Base-by-base conservation (phyloP, 2,329 filamentous ascomycete genomes). In the Colletotrichum abscissum region DNA sequence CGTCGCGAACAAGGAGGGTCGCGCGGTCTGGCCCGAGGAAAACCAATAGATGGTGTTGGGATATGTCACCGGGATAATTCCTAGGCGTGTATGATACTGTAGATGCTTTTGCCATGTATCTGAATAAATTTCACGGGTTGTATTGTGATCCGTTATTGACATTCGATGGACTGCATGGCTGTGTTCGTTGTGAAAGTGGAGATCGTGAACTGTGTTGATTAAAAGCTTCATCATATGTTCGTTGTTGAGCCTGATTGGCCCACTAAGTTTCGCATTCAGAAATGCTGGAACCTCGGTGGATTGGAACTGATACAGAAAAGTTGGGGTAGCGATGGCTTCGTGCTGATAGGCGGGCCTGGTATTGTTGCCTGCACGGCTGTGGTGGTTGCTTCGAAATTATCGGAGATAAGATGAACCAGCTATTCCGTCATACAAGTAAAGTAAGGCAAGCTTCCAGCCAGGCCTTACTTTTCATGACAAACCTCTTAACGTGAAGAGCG, bases 1-100 rank as follows among this genome's bases (percentile, higher is more conserved):
- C 11, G 82, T 76, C 35, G 79, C 80, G n/a, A 83, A 85, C 42
- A 79, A 80, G 12, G 77, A 86, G 46, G 89, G 86, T 68, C 83
- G 83, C 74, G 84, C 81, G 4, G 76, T 77, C 66, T 87, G 86
- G 86, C 38, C 80, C 14, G 73, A 77, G 16, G 16, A 28, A 7
- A 14, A 22, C 6, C 8, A 19, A 57, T 69, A 26, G 66, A 55
- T 56, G 69, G 24, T 24, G n/a, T 42, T 56, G 12, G 9, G 33
- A 67, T 54, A 49, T 38, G 54, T 66, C 67, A 65, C 60, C 67
- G 35, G 56, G 26, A 38, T 58, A 54, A 49, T 57, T 35, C 46
- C 9, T n/a, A 66, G 67, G 67, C 66, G 60, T 73, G 71, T 73
- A 73, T 66, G 65, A 66, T 71, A 73, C 16, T 73, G 67, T 73